Base-by-base conservation (phyloP, 2,329 filamentous ascomycete genomes). In the Cyanodermella asteris region DNA sequence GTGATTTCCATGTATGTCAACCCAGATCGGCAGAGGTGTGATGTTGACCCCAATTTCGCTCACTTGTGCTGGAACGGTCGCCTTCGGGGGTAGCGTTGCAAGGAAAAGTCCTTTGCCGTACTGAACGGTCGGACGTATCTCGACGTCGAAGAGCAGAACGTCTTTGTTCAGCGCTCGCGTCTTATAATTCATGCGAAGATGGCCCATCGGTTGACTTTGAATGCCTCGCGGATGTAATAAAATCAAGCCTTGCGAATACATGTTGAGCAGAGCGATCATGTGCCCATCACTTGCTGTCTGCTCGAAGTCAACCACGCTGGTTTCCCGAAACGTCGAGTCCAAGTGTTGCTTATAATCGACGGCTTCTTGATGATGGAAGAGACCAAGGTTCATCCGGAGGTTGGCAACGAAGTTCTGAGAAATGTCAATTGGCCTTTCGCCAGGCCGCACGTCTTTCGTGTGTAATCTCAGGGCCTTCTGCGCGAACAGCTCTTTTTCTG, bases 11-110 rank as follows among this genome's bases (percentile, higher is more conserved):
- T 59, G 50, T 24, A 60, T 53, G 33, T 59, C 55, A 26, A 50
- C 43, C 56, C 56, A 61, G 9, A 57, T 26, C 0, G 56, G 56
- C n/a, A n/a, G n/a, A n/a, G n/a, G n/a, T n/a, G n/a, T n/a, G 13
- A 55, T 46, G 18, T 40, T 47, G 7, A 36, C 37, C 0, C 42
- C 35, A 11, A 18, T 14, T 7, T 24, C 10, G 7, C 16, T 11
- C 6, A 18, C 13, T 4, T 14, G 7, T 9, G 17, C 13, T 16
- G 16, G 23, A 13, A 10, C 25, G 19, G 10, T 26, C 16, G 3
- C 18, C 24, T 4, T 22, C 20, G 30, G 21, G 13, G 24, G 28
- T 5, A 26, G 18, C 3, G 26, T 15, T 6, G 20, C 14, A 4
- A 36, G 23, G 8, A 32, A 29, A 18, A 53, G 49, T 4, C 52